Evolutionary conservation across 208 protist genomes (phyloP).

Genomic region (Baffinella frigidus): DNA sequence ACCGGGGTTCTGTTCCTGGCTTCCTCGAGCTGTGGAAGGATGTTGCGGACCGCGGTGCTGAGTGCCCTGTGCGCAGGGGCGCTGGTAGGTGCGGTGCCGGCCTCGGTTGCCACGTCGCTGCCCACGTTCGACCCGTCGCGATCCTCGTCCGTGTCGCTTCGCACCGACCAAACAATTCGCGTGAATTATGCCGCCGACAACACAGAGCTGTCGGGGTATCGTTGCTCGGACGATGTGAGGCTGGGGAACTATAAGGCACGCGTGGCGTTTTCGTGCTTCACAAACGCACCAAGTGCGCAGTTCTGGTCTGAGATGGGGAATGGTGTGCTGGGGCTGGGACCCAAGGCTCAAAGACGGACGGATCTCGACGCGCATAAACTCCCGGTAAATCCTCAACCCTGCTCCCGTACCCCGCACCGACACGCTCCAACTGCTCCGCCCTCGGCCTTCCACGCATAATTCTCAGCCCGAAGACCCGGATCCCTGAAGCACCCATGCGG

Average conservation of each 20-base stretch:
- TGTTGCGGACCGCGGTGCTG: too few species aligned
- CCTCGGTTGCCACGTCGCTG: not conserved
- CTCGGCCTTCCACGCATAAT: too few species aligned
- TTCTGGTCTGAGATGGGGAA: constrained; percentile 46
- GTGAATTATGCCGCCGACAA: constrained; percentile 13
- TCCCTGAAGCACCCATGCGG: too few species aligned
- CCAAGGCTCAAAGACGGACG: constrained; percentile 11
- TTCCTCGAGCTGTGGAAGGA: too few species aligned
- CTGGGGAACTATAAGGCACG: constrained; percentile 16
- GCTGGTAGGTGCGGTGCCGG: not conserved
- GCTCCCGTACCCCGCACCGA: too few species aligned
- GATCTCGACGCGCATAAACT: not conserved
- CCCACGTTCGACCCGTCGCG: not conserved
- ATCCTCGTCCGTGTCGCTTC: not conserved
- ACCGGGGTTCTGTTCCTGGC: too few species aligned
- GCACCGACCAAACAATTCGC: not conserved
- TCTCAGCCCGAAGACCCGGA: too few species aligned
- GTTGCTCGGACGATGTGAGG: constrained; percentile 5
- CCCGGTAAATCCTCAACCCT: too few species aligned
- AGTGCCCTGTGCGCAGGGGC: too few species aligned
- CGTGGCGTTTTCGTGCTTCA: constrained; percentile 19
- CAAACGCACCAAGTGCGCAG: not conserved
- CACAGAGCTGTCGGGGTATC: constrained; percentile 1
- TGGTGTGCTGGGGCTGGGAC: not conserved
- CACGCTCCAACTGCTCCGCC: too few species aligned